Percentiles rank a stretch among this genome's conserved stretches.
These are phyloP conservation scores for Davidsoniella virescens DNA, from an alignment of 2,329 filamentous ascomycete genomes.

Conservation along the genomic window DNA sequence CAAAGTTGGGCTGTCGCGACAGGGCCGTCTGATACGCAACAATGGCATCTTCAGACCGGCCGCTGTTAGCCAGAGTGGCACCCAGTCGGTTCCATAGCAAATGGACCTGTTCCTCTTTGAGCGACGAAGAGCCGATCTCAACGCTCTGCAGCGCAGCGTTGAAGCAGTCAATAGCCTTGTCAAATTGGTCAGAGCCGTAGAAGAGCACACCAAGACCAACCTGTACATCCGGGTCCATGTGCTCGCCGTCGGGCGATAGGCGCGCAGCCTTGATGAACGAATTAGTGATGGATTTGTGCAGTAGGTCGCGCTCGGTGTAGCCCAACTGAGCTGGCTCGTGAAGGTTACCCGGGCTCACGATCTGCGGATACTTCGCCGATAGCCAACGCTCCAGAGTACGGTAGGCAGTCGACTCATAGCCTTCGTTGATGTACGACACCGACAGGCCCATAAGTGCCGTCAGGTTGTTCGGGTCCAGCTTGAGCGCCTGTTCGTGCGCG, in stretches of 20 bases:
- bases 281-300: constrained; percentile 81
- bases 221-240: constrained; percentile 97
- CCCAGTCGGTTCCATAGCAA: constrained; percentile 95
- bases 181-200: constrained; percentile 94
- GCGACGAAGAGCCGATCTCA: constrained; percentile 59
- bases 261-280: constrained; percentile 88
- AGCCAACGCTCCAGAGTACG: constrained; percentile 93
- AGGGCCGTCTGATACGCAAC: constrained; percentile 90
- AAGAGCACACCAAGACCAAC: constrained; percentile 93
- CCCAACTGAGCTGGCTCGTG: constrained; percentile 69
- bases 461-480: constrained; percentile 72
- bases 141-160: constrained; percentile 74
- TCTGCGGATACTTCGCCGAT: constrained; percentile 77
- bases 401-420: constrained; percentile 94
- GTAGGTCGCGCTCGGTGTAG: constrained; percentile 78
- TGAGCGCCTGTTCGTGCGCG: constrained; percentile 78
- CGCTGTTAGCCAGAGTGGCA: constrained; percentile 87
- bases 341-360: constrained; percentile 57
- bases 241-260: constrained; percentile 75
- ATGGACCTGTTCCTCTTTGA: constrained; percentile 74
- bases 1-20: constrained; percentile 83
- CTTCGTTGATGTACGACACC: constrained; percentile 96
- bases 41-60: constrained; percentile 87
- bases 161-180: constrained; percentile 98
- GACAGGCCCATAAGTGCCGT: constrained; percentile 87